Evolutionary conservation across 2,329 filamentous ascomycete species (phyloP).

Genomic region (Pseudogymnoascus sp.): DNA sequence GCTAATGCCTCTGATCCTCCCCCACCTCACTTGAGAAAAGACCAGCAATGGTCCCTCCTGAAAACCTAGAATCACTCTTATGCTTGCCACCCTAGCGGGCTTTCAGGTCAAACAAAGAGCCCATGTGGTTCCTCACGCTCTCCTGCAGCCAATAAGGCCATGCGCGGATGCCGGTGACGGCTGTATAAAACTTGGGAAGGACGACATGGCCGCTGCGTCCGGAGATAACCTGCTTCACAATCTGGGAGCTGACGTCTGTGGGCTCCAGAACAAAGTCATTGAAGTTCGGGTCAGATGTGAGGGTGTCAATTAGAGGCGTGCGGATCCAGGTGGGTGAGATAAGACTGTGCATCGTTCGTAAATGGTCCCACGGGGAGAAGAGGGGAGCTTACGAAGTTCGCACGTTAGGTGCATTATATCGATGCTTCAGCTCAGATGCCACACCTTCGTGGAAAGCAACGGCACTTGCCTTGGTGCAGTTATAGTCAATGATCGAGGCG

Average conservation of each 20-base stretch:
- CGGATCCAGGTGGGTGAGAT: constrained; percentile 54
- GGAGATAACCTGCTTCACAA: constrained; percentile 50
- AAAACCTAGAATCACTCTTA: neutral
- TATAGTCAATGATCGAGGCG: constrained; percentile 43
- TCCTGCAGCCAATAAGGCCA: constrained; percentile 25
- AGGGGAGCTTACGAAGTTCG: constrained; percentile 27
- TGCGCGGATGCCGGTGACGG: constrained; percentile 18
- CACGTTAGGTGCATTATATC: constrained; percentile 32
- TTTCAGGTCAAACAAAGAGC: neutral
- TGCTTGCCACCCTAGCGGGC: neutral
- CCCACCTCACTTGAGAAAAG: neutral
- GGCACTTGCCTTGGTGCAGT: constrained; percentile 42
- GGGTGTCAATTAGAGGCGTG: constrained; percentile 47
- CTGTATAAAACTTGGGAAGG: constrained; percentile 33
- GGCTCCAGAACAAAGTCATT: constrained; percentile 44
- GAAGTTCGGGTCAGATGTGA: constrained; percentile 41
- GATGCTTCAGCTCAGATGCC: constrained; percentile 31
- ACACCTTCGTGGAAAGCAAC: constrained; percentile 45
- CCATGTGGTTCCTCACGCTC: constrained; percentile 17
- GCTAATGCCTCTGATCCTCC: neutral
- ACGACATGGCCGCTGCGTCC: constrained; percentile 48
- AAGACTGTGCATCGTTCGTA: constrained; percentile 34
- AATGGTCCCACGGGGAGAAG: neutral
- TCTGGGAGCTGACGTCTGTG: constrained; percentile 52
- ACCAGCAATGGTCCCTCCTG: neutral